A percentile compares a stretch with the other conserved stretches of the same genome.
phyloP scores from a whole-genome alignment of 2,329 filamentous ascomycete genomes.

The Paraphoma chrysanthemicola region DNA sequence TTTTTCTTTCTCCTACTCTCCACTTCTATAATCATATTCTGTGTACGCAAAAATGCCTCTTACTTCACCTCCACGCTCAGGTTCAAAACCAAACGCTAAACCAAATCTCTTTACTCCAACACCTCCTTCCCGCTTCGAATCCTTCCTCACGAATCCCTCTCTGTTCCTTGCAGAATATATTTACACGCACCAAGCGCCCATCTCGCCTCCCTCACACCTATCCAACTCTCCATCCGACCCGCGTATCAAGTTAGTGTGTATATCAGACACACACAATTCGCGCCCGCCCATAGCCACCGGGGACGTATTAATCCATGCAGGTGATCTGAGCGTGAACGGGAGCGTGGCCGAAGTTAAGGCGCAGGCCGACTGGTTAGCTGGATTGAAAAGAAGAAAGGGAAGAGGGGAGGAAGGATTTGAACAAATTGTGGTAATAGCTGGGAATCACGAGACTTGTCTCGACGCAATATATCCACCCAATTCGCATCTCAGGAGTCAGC shows the following conservation, averaged over 20 bases:
- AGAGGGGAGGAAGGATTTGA: too few relatives aligned
- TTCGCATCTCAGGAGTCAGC: constrained; percentile 45
- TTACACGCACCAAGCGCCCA: constrained; percentile 9
- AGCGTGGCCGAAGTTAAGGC: constrained; percentile 73
- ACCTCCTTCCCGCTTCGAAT: background rate
- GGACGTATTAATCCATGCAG: constrained; percentile 86
- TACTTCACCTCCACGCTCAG: background rate
- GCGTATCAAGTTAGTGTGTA: constrained; percentile 76
- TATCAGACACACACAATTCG: constrained; percentile 81
- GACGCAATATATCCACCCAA: constrained; percentile 4
- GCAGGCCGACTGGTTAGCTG: constrained; percentile 76
- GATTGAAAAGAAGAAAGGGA: too few relatives aligned
- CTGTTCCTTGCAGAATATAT: background rate
- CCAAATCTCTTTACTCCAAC: background rate
- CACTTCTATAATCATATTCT: background rate
- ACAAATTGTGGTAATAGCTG: constrained; percentile 68
- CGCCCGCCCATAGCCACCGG: constrained; percentile 66
- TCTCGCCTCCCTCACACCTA: constrained; percentile 31
- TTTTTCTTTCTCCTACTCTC: too few relatives aligned
- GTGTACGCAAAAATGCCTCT: background rate
- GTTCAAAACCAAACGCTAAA: background rate
- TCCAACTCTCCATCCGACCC: too few relatives aligned
- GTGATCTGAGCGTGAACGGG: constrained; percentile 78
- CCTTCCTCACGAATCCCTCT: too few relatives aligned
- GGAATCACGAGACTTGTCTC: constrained; percentile 74